A percentile compares a stretch with the other conserved stretches of the same genome.
phyloP scores from a whole-genome alignment of 345 rosid genomes.

The Boechera retrofracta region DNA sequence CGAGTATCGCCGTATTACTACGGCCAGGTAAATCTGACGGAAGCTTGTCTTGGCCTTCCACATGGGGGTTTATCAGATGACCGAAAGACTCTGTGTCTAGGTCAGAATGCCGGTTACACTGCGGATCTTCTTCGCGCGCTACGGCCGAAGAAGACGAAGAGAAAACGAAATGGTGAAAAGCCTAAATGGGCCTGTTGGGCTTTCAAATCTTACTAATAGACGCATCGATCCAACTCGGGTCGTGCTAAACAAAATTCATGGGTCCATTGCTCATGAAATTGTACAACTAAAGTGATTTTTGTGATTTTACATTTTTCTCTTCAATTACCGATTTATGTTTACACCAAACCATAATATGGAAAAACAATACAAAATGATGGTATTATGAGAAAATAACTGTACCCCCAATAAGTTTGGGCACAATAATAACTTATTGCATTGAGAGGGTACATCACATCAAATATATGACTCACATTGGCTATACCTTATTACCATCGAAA shows the following conservation, averaged over 20 bases:
- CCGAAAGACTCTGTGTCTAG: not conserved
- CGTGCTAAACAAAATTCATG: not conserved
- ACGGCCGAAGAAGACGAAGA: slow-evolving; percentile 12
- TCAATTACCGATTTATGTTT: not conserved
- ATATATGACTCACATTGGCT: slow-evolving; percentile 41
- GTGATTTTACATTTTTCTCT: not conserved
- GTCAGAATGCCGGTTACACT: slow-evolving; percentile 12
- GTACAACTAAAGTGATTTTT: not conserved
- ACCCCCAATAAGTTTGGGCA: slow-evolving; percentile 11
- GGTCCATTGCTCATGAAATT: not conserved
- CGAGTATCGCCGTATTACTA: slow-evolving; percentile 51
- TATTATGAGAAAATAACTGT: not conserved
- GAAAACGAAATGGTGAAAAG: not conserved
- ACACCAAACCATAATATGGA: not conserved
- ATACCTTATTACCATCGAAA: slow-evolving; percentile 47
- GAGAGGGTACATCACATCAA: slow-evolving; percentile 40
- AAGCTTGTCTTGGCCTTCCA: slow-evolving; percentile 37
- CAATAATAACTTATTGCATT: slow-evolving; percentile 39
- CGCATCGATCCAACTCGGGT: not conserved
- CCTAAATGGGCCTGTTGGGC: slow-evolving; percentile 34
- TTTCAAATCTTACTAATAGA: not conserved
- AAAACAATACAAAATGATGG: not conserved
- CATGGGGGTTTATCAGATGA: slow-evolving; percentile 19
- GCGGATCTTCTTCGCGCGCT: not conserved
- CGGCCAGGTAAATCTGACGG: slow-evolving; percentile 22